Evolutionary conservation across 345 rosid species (phyloP).

Genomic region (Bruguiera parviflora): DNA sequence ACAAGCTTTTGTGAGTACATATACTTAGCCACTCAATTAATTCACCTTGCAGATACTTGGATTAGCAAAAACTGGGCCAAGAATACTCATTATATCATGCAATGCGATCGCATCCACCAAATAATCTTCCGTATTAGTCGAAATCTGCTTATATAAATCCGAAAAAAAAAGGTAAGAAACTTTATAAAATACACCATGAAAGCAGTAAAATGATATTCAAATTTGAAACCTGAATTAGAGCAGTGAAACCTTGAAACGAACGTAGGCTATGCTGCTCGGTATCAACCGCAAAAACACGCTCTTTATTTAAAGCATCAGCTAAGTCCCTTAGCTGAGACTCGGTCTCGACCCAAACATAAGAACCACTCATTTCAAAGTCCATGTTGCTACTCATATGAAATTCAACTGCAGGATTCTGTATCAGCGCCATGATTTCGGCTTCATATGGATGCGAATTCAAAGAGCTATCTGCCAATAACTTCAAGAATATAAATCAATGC

Average conservation of each 20-base stretch:
- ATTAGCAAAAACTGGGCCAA: slow-evolving; percentile 68
- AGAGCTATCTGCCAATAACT: slow-evolving; percentile 39
- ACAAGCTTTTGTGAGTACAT: not conserved
- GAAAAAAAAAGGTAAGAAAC: not conserved
- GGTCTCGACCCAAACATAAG: slow-evolving; percentile 67
- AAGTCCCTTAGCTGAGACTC: slow-evolving; percentile 60
- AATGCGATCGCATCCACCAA: slow-evolving; percentile 74
- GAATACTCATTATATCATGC: slow-evolving; percentile 71
- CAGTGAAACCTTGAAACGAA: slow-evolving; percentile 85
- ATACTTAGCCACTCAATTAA: not conserved
- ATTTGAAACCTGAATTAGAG: slow-evolving; percentile 65
- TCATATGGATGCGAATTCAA: slow-evolving; percentile 60
- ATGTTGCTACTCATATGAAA: slow-evolving; percentile 19
- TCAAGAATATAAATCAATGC: not conserved
- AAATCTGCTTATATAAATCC: slow-evolving; percentile 45
- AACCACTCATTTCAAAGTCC: slow-evolving; percentile 41
- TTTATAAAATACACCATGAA: not conserved
- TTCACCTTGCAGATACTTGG: slow-evolving; percentile 77
- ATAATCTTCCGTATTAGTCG: slow-evolving; percentile 58
- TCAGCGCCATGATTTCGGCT: slow-evolving; percentile 47
- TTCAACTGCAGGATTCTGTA: slow-evolving; percentile 45
- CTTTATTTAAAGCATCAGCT: slow-evolving; percentile 48
- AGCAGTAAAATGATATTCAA: not conserved
- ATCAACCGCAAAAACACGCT: slow-evolving; percentile 66
- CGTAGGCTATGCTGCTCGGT: slow-evolving; percentile 88